Base-by-base conservation (phyloP, 257 asterid genomes). In the Gentiana dahurica region DNA sequence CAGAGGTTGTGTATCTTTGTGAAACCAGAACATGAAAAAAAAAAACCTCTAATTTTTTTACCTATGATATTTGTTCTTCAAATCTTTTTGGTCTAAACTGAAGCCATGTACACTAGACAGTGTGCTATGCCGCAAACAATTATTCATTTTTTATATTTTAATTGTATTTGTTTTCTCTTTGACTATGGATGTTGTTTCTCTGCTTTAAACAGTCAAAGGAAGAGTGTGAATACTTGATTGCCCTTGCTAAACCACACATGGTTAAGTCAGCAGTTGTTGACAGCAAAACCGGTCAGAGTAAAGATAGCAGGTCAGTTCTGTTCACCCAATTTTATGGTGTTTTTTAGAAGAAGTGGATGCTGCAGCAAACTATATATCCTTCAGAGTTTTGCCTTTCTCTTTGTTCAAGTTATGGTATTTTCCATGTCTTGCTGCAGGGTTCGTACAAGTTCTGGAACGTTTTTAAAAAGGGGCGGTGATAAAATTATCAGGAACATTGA, bases 391-490 rank as follows among this genome's bases (percentile, higher is more conserved):
- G 10, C 51, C 12, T 49, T 52, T 12, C n/a, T 34, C n/a, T 45
- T 4, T 32, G 32, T 15, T 60, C 39, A 6, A 7, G 7, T 4
- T 54, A 12, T 60, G 41, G 35, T 44, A 32, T 53, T 34, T 55
- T 36, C 41, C 8, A 5, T 56, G n/a, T 60, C 36, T 44, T 60
- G 24, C 76, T 66, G 39, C 71, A 90, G 96, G 85, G 94, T 78
- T 47, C 98, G 98, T 13, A 90, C 96, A 57, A 90, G 89, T 65
- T 79, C 84, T 12, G 94, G 92, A 53, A 80, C 70, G 79, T 85
- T 81, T 70, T 70, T 88, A 63, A 69, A 68, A 60, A 81, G 91
- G 67, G 92, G 89, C 33, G 66, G 76, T 49, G 94, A 85, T 70
- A 75, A 71, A 76, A 65, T 85, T 45, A 67, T 85, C 55, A 62